Percentiles rank a stretch among this genome's conserved stretches.
phyloP scores from a whole-genome alignment of 2,329 filamentous ascomycete species.

The Coleophoma cylindrospora region DNA sequence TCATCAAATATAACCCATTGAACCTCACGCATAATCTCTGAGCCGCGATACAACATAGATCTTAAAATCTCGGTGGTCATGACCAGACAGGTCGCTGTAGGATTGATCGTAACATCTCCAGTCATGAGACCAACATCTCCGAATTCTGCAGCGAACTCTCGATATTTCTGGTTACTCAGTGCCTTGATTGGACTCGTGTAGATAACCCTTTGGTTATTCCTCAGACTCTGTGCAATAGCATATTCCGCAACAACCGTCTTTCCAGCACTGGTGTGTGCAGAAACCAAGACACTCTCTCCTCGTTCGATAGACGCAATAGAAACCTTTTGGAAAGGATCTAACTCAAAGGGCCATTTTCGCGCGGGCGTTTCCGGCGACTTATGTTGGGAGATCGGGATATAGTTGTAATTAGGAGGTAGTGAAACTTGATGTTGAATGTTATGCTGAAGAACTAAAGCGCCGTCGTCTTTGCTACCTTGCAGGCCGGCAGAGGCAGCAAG shows the following conservation, averaged over 20 bases:
- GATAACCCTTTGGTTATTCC: constrained; percentile 96
- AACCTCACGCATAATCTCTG: constrained; percentile 99
- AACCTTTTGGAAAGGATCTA: constrained; percentile 96
- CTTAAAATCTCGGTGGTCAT: constrained; percentile 99
- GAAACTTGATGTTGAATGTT: constrained; percentile 99
- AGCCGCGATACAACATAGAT: constrained; percentile 96
- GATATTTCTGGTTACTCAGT: constrained; percentile 96
- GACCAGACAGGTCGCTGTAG: constrained; percentile 92
- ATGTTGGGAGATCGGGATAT: constrained; percentile 91
- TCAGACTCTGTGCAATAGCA: constrained; percentile 93
- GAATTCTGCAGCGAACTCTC: constrained; percentile 93
- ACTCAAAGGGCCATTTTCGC: constrained; percentile 77
- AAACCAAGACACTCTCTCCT: constrained; percentile 93
- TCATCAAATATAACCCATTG: constrained; percentile 98
- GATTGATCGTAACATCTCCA: constrained; percentile 98
- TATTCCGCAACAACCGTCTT: constrained; percentile 99
- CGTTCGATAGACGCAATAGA: constrained; percentile 93
- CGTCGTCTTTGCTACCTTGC: constrained; percentile 21
- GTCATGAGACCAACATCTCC: constrained; percentile 98
- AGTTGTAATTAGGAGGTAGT: constrained; percentile 88
- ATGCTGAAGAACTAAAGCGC: constrained; percentile 80
- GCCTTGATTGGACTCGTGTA: constrained; percentile 99
- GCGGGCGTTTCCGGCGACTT: constrained; percentile 85
- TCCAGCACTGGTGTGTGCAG: constrained; percentile 93
- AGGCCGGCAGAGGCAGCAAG: constrained; percentile 54